Base-by-base conservation (phyloP, 345 rosid species). In the Bretschneidera sinensis region DNA sequence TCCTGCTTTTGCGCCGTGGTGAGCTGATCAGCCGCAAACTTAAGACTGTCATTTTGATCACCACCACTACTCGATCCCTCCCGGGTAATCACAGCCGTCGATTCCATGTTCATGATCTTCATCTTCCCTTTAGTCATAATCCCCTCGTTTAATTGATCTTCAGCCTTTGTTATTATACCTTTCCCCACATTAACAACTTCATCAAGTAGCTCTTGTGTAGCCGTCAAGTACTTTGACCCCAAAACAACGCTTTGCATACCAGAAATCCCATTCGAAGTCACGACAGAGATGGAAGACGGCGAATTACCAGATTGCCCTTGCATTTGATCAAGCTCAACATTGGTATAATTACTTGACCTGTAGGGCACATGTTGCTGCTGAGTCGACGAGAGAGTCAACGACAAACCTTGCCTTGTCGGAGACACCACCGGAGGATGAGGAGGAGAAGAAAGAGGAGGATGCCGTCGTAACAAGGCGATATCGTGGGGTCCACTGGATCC, bases 161-260 rank as follows among this genome's bases (percentile, higher is more conserved):
- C 45, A 14, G 16, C 1, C 45, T 39, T 39, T 11, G 10, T 39
- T 11, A 11, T n/a, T n/a, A n/a, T n/a, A 43, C 60, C 58, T 24
- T 62, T 73, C 63, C 73, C 81, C 47, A 86, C 81, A 43, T 71
- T 72, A 16, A 80, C 87, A 51, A 86, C 83, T 65, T 84, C 94
- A 57, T 83, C 86, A 19, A 89, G 84, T 23, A 89, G 78, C 75
- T 86, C 91, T 63, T 86, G 96, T 10, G 86, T 77, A 14, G 87
- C 91, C 65, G 66, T 79, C 71, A 89, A 65, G 84, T 84, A 89
- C 77, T 74, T 79, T 0, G 94, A 81, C 35, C 82, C 78, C 79
- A 78, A 57, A 47, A 59, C 62, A 34, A 25, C 71, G 21, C 68
- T 65, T 47, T 76, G 82, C 62, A 58, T 54, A 5, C 75, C 63